These are phyloP conservation scores for Neoscytalidium dimidiatum DNA, from an alignment of 2,329 filamentous ascomycete genomes.

Conservation along the genomic window DNA sequence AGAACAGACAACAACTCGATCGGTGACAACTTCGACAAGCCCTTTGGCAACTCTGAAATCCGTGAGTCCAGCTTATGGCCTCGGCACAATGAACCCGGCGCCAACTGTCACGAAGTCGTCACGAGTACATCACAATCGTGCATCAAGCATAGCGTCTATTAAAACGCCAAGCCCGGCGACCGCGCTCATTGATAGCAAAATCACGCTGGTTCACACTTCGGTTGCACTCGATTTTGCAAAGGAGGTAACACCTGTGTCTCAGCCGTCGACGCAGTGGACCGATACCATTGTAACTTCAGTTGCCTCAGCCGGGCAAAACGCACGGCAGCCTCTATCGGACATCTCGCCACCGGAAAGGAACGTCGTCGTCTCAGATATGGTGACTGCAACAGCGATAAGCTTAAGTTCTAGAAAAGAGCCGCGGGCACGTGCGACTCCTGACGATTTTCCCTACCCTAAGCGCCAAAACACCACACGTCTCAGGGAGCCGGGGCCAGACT, in stretches of 20 bases:
- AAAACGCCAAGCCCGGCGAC: constrained; percentile 5
- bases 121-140: neutral
- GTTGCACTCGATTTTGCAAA: neutral
- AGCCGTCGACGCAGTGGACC: constrained; percentile 7
- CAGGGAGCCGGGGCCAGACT: neutral
- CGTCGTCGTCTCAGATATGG: neutral
- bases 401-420: neutral
- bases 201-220: neutral
- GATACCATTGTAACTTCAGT: neutral
- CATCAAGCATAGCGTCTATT: neutral
- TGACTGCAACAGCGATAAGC: neutral
- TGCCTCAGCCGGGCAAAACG: neutral
- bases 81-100: neutral
- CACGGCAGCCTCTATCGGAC: neutral
- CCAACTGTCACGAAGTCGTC: neutral
- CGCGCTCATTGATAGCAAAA: neutral
- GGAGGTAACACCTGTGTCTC: constrained; percentile 4
- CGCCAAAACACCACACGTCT: neutral
- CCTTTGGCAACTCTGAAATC: neutral
- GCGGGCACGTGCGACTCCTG: neutral
- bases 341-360: constrained; percentile 6
- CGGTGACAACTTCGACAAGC: neutral
- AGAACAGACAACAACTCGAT: neutral
- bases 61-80: neutral
- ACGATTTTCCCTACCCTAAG: neutral